Base-by-base conservation (phyloP, 805 yeast genomes). In the Sungouiella thailandica region DNA sequence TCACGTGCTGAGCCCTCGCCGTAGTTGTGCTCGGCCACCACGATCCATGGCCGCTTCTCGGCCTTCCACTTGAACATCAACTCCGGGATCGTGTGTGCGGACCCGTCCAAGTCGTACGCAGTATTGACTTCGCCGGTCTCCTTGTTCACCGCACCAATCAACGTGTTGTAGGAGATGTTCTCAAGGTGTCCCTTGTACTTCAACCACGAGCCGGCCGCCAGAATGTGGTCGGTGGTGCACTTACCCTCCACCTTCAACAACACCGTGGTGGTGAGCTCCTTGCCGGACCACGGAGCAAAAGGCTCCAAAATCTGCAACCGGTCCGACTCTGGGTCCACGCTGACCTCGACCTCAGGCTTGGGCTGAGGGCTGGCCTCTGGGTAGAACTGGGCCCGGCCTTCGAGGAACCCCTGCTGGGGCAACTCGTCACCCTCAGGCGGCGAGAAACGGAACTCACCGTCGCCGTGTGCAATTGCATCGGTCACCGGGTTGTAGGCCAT, bases 1-100 rank as follows among this genome's bases (percentile, higher is more conserved):
- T 90, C 98, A 75, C 98, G 84, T 20, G 98, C 97, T 31, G 97
- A 89, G 52, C 98, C 98, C 70, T 90, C 98, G 65, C 98, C 98
- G 55, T 90, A 93, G 65, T 90, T 90, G 58, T 93, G 96, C 61
- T 93, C 98, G 35, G 97, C 97, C 44, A 93, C 83, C 28, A 93
- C 97, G 46, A 79, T 74, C 98, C 98, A 90, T 14, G 94, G 93
- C 49, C 83, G 74, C 12, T 62, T 49, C 41, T 86, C 93, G 32
- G 78, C 68, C 60, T 90, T 89, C 97, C 97, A 93, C 61, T 84
- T 84, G 62, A 80, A 83, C 96, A 93, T 93, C 40, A 89, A 73
- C 48, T 87, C 97, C n/a, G 98, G 98, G 45, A 93, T 93, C 17
- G 88, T 76, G 52, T 73, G 77, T 26, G 70, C 72, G 29, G 72